Percentiles rank a stretch among this genome's conserved stretches.
Evolutionary conservation across 129 eudicot genomes (phyloP).

Genomic region (Pittosporum tobira): DNA sequence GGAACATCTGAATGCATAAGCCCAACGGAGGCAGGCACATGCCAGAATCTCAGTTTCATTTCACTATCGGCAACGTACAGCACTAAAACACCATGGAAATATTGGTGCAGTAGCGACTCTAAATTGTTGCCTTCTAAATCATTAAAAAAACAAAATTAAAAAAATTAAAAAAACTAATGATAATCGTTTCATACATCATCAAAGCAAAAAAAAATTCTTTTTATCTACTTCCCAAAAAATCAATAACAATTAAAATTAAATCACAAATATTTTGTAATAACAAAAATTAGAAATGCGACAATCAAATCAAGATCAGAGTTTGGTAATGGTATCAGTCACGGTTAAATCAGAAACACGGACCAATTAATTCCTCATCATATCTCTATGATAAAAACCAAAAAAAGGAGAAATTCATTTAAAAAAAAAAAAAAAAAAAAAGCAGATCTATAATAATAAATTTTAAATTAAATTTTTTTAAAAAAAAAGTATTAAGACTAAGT

Average conservation of each 20-base stretch:
- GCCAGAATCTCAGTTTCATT: background rate
- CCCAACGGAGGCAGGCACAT: background rate
- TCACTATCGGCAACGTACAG: background rate
- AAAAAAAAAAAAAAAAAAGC: background rate
- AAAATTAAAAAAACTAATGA: too few relatives aligned
- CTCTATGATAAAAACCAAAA: constrained; percentile 6
- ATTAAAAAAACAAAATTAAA: too few relatives aligned
- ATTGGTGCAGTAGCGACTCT: background rate
- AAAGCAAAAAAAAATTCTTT: constrained; percentile 9
- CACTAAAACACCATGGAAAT: background rate
- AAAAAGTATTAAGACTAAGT: background rate
- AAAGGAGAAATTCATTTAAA: too few relatives aligned
- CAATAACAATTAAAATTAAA: background rate
- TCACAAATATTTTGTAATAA: too few relatives aligned
- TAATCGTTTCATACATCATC: constrained; percentile 23
- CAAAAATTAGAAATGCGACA: background rate
- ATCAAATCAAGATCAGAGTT: constrained; percentile 21
- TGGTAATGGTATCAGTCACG: constrained; percentile 35
- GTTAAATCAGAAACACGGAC: constrained; percentile 42
- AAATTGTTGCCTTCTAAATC: constrained; percentile 6
- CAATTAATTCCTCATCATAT: constrained; percentile 26
- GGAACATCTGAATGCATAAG: constrained; percentile 3
- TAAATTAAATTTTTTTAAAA: too few relatives aligned
- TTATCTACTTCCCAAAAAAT: too few relatives aligned
- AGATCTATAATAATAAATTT: too few relatives aligned